Evolutionary conservation across 805 yeast genomes (phyloP).

Genomic region (Starmerella davenportii): DNA sequence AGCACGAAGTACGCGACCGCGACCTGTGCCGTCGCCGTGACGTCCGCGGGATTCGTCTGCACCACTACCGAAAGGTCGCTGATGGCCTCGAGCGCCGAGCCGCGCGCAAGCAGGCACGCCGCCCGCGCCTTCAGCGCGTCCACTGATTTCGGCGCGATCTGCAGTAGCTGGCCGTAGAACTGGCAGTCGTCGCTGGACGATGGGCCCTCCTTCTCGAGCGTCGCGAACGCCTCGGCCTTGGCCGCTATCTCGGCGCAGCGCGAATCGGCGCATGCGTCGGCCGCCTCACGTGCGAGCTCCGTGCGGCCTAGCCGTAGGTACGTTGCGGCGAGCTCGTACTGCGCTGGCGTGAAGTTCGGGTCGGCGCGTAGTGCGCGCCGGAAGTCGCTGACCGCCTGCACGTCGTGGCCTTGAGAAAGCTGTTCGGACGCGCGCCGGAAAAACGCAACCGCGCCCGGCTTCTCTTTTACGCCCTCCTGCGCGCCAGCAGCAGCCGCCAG

Average conservation of each 20-base stretch:
- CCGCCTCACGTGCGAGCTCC: conserved; percentile 15
- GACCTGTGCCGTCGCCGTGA: conserved; percentile 21
- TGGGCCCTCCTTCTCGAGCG: conserved; percentile 2
- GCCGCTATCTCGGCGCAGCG: conserved; percentile 14
- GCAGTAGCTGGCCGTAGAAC: conserved; percentile 11
- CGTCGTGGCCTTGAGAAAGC: conserved; percentile 22
- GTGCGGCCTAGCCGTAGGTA: conserved; percentile 21
- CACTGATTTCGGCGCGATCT: conserved; percentile 17
- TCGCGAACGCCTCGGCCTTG: conserved; percentile 8
- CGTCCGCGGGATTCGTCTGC: conserved; percentile 17
- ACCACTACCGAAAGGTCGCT: conserved; percentile 22
- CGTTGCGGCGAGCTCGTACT: conserved; percentile 21
- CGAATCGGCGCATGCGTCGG: conserved; percentile 8
- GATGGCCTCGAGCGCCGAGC: conserved; percentile 21
- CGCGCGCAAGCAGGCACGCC: conserved; percentile 20
- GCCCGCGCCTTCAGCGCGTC: conserved; percentile 21
- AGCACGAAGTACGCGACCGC: conserved; percentile 32
- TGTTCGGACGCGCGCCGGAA: conserved; percentile 25
- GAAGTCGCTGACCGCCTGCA: conserved; percentile 24
- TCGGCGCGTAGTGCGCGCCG: conserved; percentile 20
- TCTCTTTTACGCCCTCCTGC: conserved; percentile 14
- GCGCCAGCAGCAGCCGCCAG: too few relatives aligned
- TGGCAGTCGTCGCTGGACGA: conserved; percentile 4
- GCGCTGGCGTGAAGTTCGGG: conserved; percentile 24
- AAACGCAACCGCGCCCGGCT: conserved; percentile 15